phyloP scores from a whole-genome alignment of 129 eudicot genomes.

The Chrysanthemum lavandulifolium region DNA sequence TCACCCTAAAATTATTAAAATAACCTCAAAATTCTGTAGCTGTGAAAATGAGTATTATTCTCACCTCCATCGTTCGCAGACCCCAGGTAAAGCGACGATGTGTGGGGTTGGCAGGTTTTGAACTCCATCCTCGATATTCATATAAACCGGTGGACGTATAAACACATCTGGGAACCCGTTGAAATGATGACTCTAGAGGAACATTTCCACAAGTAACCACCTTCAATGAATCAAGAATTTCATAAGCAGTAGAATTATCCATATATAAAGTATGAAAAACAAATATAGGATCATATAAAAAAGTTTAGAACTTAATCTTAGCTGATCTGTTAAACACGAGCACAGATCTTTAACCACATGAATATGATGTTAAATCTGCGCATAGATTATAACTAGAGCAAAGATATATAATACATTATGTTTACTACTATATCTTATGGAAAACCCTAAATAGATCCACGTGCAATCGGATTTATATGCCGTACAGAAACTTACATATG shows the following conservation, averaged over 20 bases:
- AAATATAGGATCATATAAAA: background rate
- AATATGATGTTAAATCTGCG: too few relatives aligned
- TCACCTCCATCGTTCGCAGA: constrained; percentile 68
- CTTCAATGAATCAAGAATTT: constrained; percentile 32
- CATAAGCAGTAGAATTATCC: constrained; percentile 15
- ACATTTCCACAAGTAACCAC: constrained; percentile 75
- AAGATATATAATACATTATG: too few relatives aligned
- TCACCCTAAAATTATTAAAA: background rate
- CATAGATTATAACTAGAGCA: too few relatives aligned
- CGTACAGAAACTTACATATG: too few relatives aligned
- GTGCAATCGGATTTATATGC: too few relatives aligned
- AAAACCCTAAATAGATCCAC: too few relatives aligned
- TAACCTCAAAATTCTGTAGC: background rate
- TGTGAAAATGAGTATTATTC: constrained; percentile 6
- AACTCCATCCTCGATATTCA: constrained; percentile 71
- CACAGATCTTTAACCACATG: background rate
- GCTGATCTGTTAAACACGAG: background rate
- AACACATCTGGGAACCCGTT: constrained; percentile 66
- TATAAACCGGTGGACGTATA: constrained; percentile 64
- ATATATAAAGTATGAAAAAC: constrained; percentile 1
- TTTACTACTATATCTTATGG: too few relatives aligned
- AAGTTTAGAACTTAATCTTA: background rate
- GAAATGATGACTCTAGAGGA: constrained; percentile 70
- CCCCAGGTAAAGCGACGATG: constrained; percentile 80
- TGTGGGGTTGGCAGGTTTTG: constrained; percentile 64